phyloP scores from a whole-genome alignment of 1,284 basidiomycete species.

The Acaromyces ingoldii region DNA sequence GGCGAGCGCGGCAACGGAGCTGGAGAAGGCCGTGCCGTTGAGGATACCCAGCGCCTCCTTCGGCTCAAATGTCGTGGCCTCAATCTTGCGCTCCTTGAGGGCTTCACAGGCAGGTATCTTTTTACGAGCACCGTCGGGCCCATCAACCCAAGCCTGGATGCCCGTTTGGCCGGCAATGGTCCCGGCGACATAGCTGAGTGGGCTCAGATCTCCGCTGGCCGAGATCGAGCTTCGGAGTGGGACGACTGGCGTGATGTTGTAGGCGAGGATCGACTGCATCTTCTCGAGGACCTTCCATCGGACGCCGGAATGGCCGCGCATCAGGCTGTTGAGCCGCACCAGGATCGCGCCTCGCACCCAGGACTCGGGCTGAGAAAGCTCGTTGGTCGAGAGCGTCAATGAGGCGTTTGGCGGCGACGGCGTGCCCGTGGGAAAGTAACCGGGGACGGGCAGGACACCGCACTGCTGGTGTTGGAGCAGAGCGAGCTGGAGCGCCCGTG shows the following conservation, averaged over 20 bases:
- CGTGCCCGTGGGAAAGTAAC: conserved; percentile 12
- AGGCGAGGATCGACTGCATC: conserved; percentile 64
- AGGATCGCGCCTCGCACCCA: conserved; percentile 84
- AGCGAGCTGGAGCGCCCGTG: conserved; percentile 36
- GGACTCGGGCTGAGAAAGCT: conserved; percentile 59
- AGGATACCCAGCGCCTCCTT: conserved; percentile 64
- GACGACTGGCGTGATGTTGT: conserved; percentile 71
- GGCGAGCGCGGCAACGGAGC: conserved; percentile 54
- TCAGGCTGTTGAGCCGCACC: conserved; percentile 70
- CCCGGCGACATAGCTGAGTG: conserved; percentile 62
- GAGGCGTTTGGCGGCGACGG: conserved; percentile 7
- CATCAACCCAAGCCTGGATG: conserved; percentile 3
- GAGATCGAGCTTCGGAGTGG: conserved; percentile 75
- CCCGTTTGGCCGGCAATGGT: conserved; percentile 1
- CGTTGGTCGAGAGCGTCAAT: conserved; percentile 12
- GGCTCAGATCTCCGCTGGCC: conserved; percentile 61
- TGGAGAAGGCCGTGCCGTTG: conserved; percentile 76
- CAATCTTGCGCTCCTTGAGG: conserved; percentile 62
- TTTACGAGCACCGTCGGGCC: conserved; percentile 62
- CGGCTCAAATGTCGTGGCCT: conserved; percentile 65
- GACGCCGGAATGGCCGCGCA: conserved; percentile 70
- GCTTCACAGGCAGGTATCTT: conserved; percentile 60
- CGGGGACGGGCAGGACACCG: conserved; percentile 33
- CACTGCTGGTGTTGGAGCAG: conserved; percentile 43
- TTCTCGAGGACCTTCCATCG: conserved; percentile 72